A percentile compares a stretch with the other conserved stretches of the same genome.
These are phyloP conservation scores for Kockovaella imperatae DNA, from an alignment of 768 basidiomycete species.

Conservation along the genomic window DNA sequence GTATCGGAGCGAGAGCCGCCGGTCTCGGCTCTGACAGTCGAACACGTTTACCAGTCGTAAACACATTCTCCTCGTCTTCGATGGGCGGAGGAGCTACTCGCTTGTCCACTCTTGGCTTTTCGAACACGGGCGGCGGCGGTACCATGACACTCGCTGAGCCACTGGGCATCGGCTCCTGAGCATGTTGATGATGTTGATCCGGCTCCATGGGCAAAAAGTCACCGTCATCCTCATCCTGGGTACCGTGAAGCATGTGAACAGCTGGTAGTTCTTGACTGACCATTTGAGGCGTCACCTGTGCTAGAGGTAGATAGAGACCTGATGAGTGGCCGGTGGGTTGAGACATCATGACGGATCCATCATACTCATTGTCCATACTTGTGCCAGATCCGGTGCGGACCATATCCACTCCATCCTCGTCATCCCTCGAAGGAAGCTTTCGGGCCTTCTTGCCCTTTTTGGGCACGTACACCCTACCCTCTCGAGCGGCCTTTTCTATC, in stretches of 20 bases:
- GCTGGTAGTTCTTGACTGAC: slow-evolving; percentile 2
- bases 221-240: slow-evolving; percentile 20
- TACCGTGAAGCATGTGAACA: not conserved
- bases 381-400: slow-evolving; percentile 10
- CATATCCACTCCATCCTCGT: slow-evolving; percentile 26
- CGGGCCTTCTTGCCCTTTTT: slow-evolving; percentile 39
- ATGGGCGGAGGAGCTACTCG: slow-evolving; percentile 3
- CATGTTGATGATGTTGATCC: too few species aligned
- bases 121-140: slow-evolving; percentile 17
- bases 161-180: not conserved
- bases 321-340: not conserved
- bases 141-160: slow-evolving; percentile 2
- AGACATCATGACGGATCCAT: not conserved
- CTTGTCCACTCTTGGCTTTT: slow-evolving; percentile 13
- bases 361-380: slow-evolving; percentile 2
- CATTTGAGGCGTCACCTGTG: not conserved
- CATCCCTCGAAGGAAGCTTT: slow-evolving; percentile 18
- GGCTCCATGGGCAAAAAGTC: slow-evolving; percentile 22
- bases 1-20: slow-evolving; percentile 13
- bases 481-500: slow-evolving; percentile 27
- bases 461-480: slow-evolving; percentile 31
- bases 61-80: slow-evolving; percentile 31
- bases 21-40: slow-evolving; percentile 21
- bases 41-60: slow-evolving; percentile 21
- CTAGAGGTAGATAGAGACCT: too few species aligned